Evolutionary conservation across 2,329 filamentous ascomycete species (phyloP).

Genomic region (Teratosphaeria zuluensis): DNA sequence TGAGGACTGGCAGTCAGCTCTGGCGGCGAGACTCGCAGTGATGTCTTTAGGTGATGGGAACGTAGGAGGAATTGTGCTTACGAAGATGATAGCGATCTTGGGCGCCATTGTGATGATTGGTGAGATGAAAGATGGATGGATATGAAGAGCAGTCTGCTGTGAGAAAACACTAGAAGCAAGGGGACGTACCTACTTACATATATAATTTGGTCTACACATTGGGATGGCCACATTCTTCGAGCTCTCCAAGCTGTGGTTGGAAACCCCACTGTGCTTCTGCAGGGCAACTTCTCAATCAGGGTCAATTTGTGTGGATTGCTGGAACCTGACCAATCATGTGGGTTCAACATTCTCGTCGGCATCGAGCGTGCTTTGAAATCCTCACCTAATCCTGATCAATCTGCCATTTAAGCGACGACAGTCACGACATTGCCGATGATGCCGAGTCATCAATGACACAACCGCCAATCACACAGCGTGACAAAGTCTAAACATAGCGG

Average conservation of each 20-base stretch:
- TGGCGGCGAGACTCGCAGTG: neutral
- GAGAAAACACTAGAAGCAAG: neutral
- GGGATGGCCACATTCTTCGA: neutral
- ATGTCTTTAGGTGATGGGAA: neutral
- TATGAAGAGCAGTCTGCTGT: neutral
- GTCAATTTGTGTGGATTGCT: neutral
- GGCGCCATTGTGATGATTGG: conserved; percentile 59
- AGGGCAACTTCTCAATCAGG: neutral
- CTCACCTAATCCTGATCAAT: conserved; percentile 5
- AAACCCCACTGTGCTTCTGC: neutral
- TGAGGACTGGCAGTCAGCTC: conserved; percentile 25
- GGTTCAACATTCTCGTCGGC: neutral
- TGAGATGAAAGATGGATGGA: neutral
- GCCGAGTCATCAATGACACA: neutral
- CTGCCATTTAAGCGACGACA: neutral
- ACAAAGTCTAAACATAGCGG: neutral
- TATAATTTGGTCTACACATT: neutral
- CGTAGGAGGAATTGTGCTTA: conserved; percentile 38
- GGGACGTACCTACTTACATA: neutral
- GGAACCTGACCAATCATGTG: neutral
- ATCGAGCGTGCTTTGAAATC: conserved; percentile 1
- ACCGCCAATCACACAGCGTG: neutral
- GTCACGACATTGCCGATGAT: neutral
- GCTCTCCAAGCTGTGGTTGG: neutral
- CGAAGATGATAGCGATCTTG: conserved; percentile 84